These are phyloP conservation scores for Babesia bovis DNA, from an alignment of 169 alveolate species.

Conservation along the genomic window DNA sequence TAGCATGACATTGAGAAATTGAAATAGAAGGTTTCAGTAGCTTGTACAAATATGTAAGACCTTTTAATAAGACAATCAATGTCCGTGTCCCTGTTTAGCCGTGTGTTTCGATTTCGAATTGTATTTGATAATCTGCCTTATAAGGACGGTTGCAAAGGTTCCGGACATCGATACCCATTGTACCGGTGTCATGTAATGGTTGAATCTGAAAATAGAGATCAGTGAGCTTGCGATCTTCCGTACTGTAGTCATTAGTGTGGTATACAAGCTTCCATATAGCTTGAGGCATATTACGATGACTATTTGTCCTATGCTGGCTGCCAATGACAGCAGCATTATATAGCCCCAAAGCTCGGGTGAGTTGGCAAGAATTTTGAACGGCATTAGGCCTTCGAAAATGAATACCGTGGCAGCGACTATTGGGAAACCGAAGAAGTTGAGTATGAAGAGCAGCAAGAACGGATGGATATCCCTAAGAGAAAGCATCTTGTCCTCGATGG, in stretches of 20 bases:
- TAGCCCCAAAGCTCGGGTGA: constrained; percentile 56
- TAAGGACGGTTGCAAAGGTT: constrained; percentile 76
- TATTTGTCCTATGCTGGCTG: constrained; percentile 87
- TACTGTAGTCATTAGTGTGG: constrained; percentile 85
- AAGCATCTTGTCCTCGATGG: constrained; percentile 85
- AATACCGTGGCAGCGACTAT: constrained; percentile 67
- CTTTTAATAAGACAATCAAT: background rate
- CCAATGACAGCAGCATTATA: constrained; percentile 72
- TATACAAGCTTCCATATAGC: constrained; percentile 85
- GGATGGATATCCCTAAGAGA: constrained; percentile 79
- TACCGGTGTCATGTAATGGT: constrained; percentile 75
- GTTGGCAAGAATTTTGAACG: constrained; percentile 64
- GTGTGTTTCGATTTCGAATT: background rate
- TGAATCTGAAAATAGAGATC: constrained; percentile 82
- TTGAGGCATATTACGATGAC: constrained; percentile 83
- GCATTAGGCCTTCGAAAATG: constrained; percentile 80
- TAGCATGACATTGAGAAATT: too few species aligned
- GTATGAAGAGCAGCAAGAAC: constrained; percentile 79
- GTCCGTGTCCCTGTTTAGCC: background rate
- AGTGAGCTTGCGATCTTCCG: constrained; percentile 86
- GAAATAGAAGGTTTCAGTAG: too few species aligned
- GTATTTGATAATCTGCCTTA: constrained; percentile 74
- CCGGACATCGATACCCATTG: constrained; percentile 84
- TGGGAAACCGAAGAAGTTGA: constrained; percentile 79
- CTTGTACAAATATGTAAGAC: background rate